phyloP scores from a whole-genome alignment of 306 rosid species.

The Sicyos baderoa region DNA sequence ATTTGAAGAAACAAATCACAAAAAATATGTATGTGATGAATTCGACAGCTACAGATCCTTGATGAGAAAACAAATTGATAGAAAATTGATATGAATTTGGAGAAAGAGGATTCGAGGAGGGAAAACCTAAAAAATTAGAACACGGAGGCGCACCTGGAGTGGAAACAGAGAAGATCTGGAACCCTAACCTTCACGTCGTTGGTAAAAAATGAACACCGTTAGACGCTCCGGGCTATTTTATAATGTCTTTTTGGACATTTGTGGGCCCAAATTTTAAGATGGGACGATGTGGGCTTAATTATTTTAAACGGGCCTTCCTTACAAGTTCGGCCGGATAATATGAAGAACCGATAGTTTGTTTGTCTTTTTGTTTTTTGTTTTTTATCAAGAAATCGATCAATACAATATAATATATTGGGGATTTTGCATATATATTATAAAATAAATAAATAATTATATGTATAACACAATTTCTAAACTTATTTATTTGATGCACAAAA shows the following conservation, averaged over 20 bases:
- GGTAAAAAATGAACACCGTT: background rate
- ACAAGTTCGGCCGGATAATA: background rate
- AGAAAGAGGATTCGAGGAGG: background rate
- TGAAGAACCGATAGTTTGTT: background rate
- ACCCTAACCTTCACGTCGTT: constrained; percentile 32
- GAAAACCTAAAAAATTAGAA: constrained; percentile 17
- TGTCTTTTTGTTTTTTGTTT: too few species aligned
- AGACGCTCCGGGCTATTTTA: background rate
- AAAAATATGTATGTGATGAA: background rate
- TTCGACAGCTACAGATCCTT: background rate
- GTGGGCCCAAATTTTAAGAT: background rate
- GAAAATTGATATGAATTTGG: background rate
- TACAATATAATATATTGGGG: too few species aligned
- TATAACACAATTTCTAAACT: too few species aligned
- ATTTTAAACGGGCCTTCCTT: background rate
- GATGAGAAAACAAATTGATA: too few species aligned
- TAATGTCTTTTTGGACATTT: background rate
- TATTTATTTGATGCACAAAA: too few species aligned
- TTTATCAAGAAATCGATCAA: too few species aligned
- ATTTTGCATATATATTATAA: too few species aligned
- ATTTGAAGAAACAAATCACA: background rate
- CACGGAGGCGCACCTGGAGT: constrained; percentile 28
- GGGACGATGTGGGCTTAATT: background rate
- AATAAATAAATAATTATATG: too few species aligned
- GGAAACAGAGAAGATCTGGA: constrained; percentile 16